A percentile compares a stretch with the other conserved stretches of the same genome.
phyloP scores from a whole-genome alignment of 768 basidiomycete species.

The Trametes coccinea region DNA sequence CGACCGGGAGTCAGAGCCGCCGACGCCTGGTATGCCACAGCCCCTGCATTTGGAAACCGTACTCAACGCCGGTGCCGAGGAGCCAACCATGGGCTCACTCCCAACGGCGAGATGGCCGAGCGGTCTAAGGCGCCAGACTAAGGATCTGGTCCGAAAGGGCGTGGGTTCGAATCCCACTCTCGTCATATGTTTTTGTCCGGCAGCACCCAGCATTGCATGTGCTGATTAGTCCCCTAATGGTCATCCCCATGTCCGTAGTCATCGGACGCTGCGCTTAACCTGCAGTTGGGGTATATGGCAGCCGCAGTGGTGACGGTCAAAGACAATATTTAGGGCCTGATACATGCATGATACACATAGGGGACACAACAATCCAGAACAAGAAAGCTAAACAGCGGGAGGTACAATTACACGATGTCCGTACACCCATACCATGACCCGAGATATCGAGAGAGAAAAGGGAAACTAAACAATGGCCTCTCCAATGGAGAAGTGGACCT shows the following conservation, averaged over 20 bases:
- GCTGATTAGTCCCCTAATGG: too few relatives aligned
- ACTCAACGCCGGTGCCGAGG: too few relatives aligned
- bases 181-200: not conserved
- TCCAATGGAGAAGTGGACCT: conserved; percentile 67
- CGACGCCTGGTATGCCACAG: too few relatives aligned
- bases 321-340: not conserved
- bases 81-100: too few relatives aligned
- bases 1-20: too few relatives aligned
- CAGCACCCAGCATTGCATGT: not conserved
- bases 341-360: conserved; percentile 25
- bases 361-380: conserved; percentile 8
- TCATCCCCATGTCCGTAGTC: too few relatives aligned
- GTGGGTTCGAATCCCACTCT: conserved; percentile 33
- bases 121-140: conserved; percentile 86
- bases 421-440: conserved; percentile 4
- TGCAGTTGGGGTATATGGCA: too few relatives aligned
- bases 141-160: conserved; percentile 45
- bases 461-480: conserved; percentile 43
- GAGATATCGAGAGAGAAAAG: not conserved
- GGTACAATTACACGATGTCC: conserved; percentile 21
- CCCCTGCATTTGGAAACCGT: too few relatives aligned
- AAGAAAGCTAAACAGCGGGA: conserved; percentile 20
- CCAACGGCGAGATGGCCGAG: conserved; percentile 69
- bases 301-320: not conserved
- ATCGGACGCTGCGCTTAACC: too few relatives aligned